These are phyloP conservation scores for Beauveria asiatica DNA, from an alignment of 2,329 filamentous ascomycete genomes.

Conservation along the genomic window DNA sequence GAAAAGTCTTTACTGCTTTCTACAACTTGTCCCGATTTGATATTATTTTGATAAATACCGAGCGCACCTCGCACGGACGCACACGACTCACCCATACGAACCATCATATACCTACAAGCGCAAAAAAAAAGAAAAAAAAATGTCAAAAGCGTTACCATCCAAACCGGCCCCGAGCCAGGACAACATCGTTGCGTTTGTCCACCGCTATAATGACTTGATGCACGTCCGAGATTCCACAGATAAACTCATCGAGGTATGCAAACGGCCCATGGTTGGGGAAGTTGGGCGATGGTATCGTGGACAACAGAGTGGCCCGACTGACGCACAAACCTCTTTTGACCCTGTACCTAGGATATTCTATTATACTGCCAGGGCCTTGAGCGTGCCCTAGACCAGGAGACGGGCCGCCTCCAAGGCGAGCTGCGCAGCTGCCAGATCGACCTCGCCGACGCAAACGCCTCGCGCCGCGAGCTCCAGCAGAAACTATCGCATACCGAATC, in stretches of 20 bases:
- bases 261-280: neutral
- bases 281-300: neutral
- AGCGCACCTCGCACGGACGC: neutral
- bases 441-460: constrained; percentile 38
- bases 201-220: constrained; percentile 11
- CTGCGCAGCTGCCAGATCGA: constrained; percentile 40
- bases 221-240: constrained; percentile 6
- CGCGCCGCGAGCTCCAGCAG: constrained; percentile 42
- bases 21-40: neutral
- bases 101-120: neutral
- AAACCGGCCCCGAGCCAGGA: neutral
- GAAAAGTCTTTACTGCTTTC: neutral
- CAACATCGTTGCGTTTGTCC: constrained; percentile 6
- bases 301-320: neutral
- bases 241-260: constrained; percentile 9
- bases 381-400: constrained; percentile 34
- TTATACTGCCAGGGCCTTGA: constrained; percentile 38
- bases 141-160: neutral
- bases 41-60: neutral
- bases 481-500: constrained; percentile 32
- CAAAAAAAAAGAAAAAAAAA: too few relatives aligned
- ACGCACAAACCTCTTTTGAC: neutral
- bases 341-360: constrained; percentile 38
- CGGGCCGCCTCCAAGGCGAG: constrained; percentile 30
- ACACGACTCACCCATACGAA: neutral